A percentile compares a stretch with the other conserved stretches of the same genome.
phyloP scores from a whole-genome alignment of 208 protist genomes.

The Trichomonas vaginalis region DNA sequence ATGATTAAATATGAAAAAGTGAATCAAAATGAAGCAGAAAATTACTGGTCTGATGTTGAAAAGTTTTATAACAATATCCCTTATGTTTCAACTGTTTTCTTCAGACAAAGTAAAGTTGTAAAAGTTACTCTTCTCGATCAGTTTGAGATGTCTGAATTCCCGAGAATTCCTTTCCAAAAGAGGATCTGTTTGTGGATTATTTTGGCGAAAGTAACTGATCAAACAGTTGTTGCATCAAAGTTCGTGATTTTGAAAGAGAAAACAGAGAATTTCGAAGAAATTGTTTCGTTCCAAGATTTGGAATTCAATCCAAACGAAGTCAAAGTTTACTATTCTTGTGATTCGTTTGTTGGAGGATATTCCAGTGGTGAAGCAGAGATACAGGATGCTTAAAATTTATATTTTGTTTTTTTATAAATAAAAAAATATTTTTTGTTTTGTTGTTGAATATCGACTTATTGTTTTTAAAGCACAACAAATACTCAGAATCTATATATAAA shows the following conservation, averaged over 20 bases:
- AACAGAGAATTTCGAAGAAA: not conserved
- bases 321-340: not conserved
- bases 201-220: not conserved
- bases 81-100: not conserved
- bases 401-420: not conserved
- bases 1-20: not conserved
- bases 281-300: not conserved
- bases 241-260: not conserved
- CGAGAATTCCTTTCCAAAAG: not conserved
- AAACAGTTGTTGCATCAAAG: not conserved
- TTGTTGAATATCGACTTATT: too few species aligned
- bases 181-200: not conserved
- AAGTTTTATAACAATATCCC: not conserved
- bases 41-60: not conserved
- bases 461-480: too few species aligned
- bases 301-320: not conserved
- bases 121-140: not conserved
- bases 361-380: not conserved
- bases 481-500: too few species aligned
- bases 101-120: not conserved
- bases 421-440: not conserved
- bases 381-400: not conserved
- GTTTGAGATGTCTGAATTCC: not conserved
- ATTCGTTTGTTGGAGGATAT: not conserved
- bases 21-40: not conserved